phyloP scores from a whole-genome alignment of 2,329 filamentous ascomycete species.

The Cercospora sp. region DNA sequence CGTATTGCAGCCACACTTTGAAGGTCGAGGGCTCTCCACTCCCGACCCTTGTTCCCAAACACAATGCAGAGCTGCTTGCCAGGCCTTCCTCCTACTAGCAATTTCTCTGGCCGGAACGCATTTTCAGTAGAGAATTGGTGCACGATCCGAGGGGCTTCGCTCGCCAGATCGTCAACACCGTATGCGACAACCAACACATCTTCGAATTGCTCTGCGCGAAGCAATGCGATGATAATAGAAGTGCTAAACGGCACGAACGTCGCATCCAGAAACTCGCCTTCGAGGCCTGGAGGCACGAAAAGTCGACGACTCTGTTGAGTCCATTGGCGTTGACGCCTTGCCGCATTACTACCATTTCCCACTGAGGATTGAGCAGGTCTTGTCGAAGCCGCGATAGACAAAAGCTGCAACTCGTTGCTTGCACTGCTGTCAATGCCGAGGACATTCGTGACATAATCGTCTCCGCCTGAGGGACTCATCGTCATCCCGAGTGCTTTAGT shows the following conservation, averaged over 20 bases:
- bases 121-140: constrained; percentile 51
- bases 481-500: constrained; percentile 20
- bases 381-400: background rate
- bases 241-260: constrained; percentile 14
- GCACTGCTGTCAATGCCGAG: background rate
- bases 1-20: background rate
- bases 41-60: constrained; percentile 54
- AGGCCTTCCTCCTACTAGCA: constrained; percentile 59
- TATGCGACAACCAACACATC: background rate
- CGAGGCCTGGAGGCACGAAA: background rate
- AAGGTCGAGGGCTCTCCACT: constrained; percentile 59
- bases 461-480: background rate
- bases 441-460: constrained; percentile 2
- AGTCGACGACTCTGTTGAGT: background rate
- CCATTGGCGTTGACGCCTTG: background rate
- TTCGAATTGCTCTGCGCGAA: constrained; percentile 4
- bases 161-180: background rate
- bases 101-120: constrained; percentile 50
- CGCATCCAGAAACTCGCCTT: constrained; percentile 14
- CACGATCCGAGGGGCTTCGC: constrained; percentile 34
- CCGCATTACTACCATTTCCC: background rate
- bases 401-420: background rate
- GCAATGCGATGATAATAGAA: background rate
- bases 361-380: background rate
- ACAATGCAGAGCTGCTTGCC: constrained; percentile 57